phyloP scores from a whole-genome alignment of 2,329 filamentous ascomycete species.

The Cladosporium sp. region DNA sequence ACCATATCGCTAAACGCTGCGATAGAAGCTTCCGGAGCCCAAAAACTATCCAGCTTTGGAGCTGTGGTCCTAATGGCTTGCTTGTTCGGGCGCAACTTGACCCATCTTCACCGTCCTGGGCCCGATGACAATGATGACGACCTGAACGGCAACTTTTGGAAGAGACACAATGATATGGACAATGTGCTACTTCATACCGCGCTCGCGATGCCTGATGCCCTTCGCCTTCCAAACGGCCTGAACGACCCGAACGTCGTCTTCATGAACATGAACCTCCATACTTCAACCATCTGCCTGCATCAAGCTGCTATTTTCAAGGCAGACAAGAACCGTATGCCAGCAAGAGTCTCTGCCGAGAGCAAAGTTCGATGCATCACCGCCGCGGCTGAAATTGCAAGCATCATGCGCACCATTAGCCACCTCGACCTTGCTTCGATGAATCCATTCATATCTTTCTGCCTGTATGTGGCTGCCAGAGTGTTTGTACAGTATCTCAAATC shows the following conservation, averaged over 20 bases:
- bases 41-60: constrained; percentile 69
- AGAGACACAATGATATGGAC: constrained; percentile 80
- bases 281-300: constrained; percentile 93
- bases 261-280: constrained; percentile 94
- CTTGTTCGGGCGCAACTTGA: constrained; percentile 83
- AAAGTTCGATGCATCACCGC: constrained; percentile 90
- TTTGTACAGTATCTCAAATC: constrained; percentile 97
- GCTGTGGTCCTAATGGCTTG: constrained; percentile 80
- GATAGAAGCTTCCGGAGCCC: constrained; percentile 64
- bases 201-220: constrained; percentile 69
- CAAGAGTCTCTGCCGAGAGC: constrained; percentile 76
- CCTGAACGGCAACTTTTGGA: constrained; percentile 93
- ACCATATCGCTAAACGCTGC: constrained; percentile 65
- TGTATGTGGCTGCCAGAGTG: constrained; percentile 91
- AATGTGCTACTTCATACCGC: constrained; percentile 84
- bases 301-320: constrained; percentile 98
- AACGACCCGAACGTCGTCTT: constrained; percentile 81
- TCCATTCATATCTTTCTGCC: constrained; percentile 87
- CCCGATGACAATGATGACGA: constrained; percentile 76
- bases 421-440: constrained; percentile 82
- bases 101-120: constrained; percentile 83
- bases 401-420: constrained; percentile 93
- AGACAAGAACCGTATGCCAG: constrained; percentile 75
- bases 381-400: constrained; percentile 85
- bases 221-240: constrained; percentile 73